These are phyloP conservation scores for Usnea hakonensis DNA, from an alignment of 495 filamentous ascomycete species.

Conservation along the genomic window DNA sequence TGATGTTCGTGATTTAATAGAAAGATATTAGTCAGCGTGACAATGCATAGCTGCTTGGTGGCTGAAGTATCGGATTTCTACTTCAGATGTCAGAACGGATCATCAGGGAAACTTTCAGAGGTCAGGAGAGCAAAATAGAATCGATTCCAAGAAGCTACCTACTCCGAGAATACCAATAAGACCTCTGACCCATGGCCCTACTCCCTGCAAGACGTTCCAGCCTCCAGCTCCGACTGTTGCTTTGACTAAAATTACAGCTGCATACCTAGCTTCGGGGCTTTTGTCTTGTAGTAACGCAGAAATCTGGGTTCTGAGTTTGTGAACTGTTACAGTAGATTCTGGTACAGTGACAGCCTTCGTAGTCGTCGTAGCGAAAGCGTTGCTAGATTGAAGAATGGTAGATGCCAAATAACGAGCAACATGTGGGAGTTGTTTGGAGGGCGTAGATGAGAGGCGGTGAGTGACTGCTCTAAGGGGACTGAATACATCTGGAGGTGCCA, in stretches of 20 bases:
- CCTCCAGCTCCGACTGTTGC: slow-evolving; percentile 72
- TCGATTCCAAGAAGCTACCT: slow-evolving; percentile 21
- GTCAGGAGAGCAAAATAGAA: neutral
- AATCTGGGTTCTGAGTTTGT: slow-evolving; percentile 72
- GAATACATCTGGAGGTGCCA: neutral
- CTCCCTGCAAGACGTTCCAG: slow-evolving; percentile 64
- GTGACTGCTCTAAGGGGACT: slow-evolving; percentile 54
- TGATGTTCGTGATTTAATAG: slow-evolving; percentile 70
- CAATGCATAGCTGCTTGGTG: slow-evolving; percentile 63
- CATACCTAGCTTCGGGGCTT: slow-evolving; percentile 62
- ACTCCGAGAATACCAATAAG: slow-evolving; percentile 65
- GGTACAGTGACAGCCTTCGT: slow-evolving; percentile 44
- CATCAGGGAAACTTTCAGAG: neutral
- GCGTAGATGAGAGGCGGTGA: slow-evolving; percentile 56
- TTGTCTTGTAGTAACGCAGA: slow-evolving; percentile 67
- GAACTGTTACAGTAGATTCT: slow-evolving; percentile 56
- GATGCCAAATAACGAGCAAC: slow-evolving; percentile 53
- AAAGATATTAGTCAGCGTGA: slow-evolving; percentile 75
- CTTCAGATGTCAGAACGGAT: neutral
- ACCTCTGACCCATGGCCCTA: slow-evolving; percentile 63
- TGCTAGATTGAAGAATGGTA: slow-evolving; percentile 53
- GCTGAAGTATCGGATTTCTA: slow-evolving; percentile 68
- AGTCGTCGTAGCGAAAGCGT: slow-evolving; percentile 45
- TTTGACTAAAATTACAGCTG: slow-evolving; percentile 69
- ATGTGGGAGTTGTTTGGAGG: slow-evolving; percentile 54